Evolutionary conservation across 306 rosid genomes (phyloP).

Genomic region (Quercus parvula): DNA sequence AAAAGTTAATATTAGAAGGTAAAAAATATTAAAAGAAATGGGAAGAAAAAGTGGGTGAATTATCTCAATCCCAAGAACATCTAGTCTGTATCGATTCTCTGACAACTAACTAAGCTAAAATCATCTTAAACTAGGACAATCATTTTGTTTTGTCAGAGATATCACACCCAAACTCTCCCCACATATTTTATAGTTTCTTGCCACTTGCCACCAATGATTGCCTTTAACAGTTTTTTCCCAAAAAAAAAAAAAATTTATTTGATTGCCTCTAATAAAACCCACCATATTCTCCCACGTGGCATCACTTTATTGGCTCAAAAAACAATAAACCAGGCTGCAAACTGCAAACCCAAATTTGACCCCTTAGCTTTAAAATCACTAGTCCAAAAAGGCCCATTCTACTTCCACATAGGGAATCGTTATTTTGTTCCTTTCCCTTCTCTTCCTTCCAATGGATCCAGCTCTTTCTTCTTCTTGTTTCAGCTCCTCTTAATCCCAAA

Average conservation of each 20-base stretch:
- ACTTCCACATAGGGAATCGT: neutral
- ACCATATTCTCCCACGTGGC: neutral
- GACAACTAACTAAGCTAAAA: too few species aligned
- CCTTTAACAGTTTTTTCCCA: neutral
- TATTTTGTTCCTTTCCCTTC: neutral
- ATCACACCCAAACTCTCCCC: too few species aligned
- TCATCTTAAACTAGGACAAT: neutral
- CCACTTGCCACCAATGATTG: neutral
- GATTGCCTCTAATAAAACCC: neutral
- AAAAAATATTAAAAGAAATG: too few species aligned
- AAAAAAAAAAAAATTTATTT: neutral
- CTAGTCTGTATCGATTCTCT: too few species aligned
- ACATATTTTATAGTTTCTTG: neutral
- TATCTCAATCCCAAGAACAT: too few species aligned
- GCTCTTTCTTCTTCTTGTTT: neutral
- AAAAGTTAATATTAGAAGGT: too few species aligned
- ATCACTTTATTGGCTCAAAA: neutral
- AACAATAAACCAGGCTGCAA: too few species aligned
- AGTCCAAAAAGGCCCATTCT: too few species aligned
- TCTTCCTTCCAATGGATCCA: neutral
- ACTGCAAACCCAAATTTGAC: neutral
- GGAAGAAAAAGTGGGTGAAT: too few species aligned
- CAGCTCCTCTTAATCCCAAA: constrained; percentile 19
- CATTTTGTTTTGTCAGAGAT: too few species aligned
- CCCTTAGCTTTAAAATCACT: neutral